Conservation (phyloP, 2,329 filamentous ascomycete genomes). For the Calonectria naviculata region DNA sequence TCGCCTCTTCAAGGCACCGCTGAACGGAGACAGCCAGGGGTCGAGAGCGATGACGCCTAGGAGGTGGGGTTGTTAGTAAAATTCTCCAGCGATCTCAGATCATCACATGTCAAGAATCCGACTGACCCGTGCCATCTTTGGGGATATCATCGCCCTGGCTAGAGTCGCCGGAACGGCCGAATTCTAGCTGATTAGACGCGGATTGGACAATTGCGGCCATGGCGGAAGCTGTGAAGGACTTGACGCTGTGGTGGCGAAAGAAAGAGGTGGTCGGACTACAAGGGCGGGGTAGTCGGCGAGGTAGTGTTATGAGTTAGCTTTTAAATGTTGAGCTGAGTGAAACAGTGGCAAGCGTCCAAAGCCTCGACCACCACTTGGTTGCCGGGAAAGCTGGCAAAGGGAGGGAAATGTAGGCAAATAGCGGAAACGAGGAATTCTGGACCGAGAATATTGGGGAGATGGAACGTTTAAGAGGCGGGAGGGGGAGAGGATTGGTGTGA, state of each 20-base stretch:
- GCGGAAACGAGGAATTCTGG: conserved; percentile 13
- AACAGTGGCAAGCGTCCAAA: conserved; percentile 30
- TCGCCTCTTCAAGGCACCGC: conserved; percentile 78
- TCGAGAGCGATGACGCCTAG: conserved; percentile 88
- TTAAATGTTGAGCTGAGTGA: conserved; percentile 32
- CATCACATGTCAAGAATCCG: conserved; percentile 28
- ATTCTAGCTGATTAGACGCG: conserved; percentile 57
- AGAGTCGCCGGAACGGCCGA: conserved; percentile 50
- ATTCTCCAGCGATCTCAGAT: conserved; percentile 31
- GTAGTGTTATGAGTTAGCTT: conserved; percentile 34
- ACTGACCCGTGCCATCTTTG: conserved; percentile 78
- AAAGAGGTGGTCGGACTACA: conserved; percentile 24
- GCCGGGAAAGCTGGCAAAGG: neutral
- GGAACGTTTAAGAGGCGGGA: conserved; percentile 29
- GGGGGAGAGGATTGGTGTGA: conserved; percentile 29
- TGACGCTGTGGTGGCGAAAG: conserved; percentile 22
- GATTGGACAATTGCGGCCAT: conserved; percentile 51
- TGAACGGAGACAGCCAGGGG: conserved; percentile 89
- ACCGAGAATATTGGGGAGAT: conserved; percentile 25
- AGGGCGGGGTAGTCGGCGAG: conserved; percentile 33
- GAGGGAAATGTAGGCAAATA: neutral
- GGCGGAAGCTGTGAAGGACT: conserved; percentile 22
- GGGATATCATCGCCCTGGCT: conserved; percentile 57
- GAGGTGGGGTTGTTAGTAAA: conserved; percentile 27
- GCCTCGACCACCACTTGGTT: conserved; percentile 17